Evolutionary conservation across 2,329 filamentous ascomycete genomes (phyloP), one percentile per base, ranked within the genome.

Genomic region (Penicillium sp.): DNA sequence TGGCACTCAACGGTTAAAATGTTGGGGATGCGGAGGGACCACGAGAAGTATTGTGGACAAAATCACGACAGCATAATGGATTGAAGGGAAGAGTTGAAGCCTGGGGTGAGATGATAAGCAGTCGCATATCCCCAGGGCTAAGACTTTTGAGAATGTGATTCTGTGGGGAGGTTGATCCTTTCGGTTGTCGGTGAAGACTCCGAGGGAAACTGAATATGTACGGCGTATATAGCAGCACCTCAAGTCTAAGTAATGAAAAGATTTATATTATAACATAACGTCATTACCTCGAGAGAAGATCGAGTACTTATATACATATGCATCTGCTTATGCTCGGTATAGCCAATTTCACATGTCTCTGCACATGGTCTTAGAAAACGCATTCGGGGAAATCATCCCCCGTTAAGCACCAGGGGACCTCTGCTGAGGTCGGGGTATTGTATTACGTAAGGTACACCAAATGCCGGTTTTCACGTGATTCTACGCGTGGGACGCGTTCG

Each of bases 131-230:
- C 26, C 51, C 28, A 42, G 22, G 28, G 37, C 28, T 35, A 43
- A 26, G 22, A 42, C 44, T 42, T 36, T 50, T 55, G 58, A 43
- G 57, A 52, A 57, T 54, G 63, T 51, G 55, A 63, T 60, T 64
- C 54, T 61, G 68, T 64, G 67, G 68, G 67, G 67, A 53, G 59
- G 56, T 56, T 55, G 37, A 69, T 68, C 49, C 50, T 61, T 70
- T 69, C 63, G 70, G 70, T 46, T 60, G 59, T 66, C 70, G 70
- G 70, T 72, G 70, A 72, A 65, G 48, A 43, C 50, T 62, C 62
- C 59, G 60, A 57, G 61, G 60, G 55, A 36, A 50, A 42, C 37
- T 28, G 17, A 25, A 33, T 47, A 25, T 19, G 30, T 44, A 44
- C 42, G 10, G 17, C 12, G 35, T 31, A 42, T 26, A 42, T 33